A percentile compares a stretch with the other conserved stretches of the same genome.
Conservation (phyloP, 139 green algal genomes). For the Bryopsis sp. region DNA sequence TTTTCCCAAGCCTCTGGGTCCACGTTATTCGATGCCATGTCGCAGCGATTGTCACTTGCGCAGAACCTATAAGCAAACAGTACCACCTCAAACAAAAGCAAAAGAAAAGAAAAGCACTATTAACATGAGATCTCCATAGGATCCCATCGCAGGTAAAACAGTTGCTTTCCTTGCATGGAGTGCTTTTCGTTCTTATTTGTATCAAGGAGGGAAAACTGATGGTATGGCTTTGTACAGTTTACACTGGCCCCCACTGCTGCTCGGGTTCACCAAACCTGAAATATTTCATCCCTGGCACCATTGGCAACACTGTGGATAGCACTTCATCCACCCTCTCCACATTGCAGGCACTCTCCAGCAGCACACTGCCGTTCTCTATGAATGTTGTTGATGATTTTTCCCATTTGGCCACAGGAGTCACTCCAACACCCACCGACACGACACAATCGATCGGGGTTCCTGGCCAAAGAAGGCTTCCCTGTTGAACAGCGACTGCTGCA, state of each 20-base stretch:
- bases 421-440: slow-evolving; percentile 74
- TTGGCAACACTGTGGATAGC: slow-evolving; percentile 44
- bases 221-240: no score
- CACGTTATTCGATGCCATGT: slow-evolving; percentile 72
- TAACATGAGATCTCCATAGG: no score
- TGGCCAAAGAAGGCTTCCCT: slow-evolving; percentile 77
- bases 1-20: slow-evolving; percentile 48
- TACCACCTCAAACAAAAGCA: no score
- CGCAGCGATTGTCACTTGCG: slow-evolving; percentile 53
- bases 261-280: no score
- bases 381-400: slow-evolving; percentile 30
- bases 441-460: slow-evolving; percentile 64
- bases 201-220: no score
- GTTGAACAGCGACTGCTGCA: slow-evolving; percentile 64
- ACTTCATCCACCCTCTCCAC: slow-evolving; percentile 58
- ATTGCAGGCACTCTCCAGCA: slow-evolving; percentile 47
- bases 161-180: no score
- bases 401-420: slow-evolving; percentile 29
- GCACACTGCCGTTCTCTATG: slow-evolving; percentile 44
- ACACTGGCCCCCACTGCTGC: no score
- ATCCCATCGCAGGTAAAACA: no score
- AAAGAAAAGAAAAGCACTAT: no score
- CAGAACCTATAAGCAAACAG: no score
- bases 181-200: no score
- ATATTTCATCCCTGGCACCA: slow-evolving; percentile 67